Conservation (phyloP, 2,329 filamentous ascomycete species). For the Calonectria multiphialidica region DNA sequence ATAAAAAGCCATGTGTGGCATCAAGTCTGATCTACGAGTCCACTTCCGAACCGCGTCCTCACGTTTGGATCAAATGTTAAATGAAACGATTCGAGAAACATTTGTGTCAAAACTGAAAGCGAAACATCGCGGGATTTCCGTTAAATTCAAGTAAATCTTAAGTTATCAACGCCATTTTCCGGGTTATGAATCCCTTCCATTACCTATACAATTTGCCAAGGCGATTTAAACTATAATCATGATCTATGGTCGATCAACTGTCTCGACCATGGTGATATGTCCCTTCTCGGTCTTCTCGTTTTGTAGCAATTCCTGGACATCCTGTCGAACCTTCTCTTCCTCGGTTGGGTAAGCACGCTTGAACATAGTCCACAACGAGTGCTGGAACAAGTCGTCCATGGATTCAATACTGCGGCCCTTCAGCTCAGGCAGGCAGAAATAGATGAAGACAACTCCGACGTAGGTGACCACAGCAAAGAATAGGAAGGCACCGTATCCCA, state of each 20-base stretch:
- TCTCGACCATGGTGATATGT: slow-evolving; percentile 1
- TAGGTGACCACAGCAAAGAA: slow-evolving; percentile 31
- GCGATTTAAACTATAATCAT: background rate
- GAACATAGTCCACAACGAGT: slow-evolving; percentile 23
- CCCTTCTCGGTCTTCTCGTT: slow-evolving; percentile 8
- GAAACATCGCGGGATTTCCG: background rate
- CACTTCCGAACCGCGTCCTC: too few relatives aligned
- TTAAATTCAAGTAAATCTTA: background rate
- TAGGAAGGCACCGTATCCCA: slow-evolving; percentile 32
- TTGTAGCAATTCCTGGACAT: slow-evolving; percentile 8
- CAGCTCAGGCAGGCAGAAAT: slow-evolving; percentile 22
- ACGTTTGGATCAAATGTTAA: too few relatives aligned
- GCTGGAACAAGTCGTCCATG: slow-evolving; percentile 23
- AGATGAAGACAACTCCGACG: slow-evolving; percentile 13
- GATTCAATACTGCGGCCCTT: slow-evolving; percentile 21
- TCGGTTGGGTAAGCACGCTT: slow-evolving; percentile 20
- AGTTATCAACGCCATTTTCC: background rate
- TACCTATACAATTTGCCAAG: background rate
- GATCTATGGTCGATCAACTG: background rate
- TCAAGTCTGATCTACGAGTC: too few relatives aligned
- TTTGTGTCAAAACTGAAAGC: background rate
- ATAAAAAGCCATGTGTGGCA: too few relatives aligned
- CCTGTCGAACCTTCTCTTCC: slow-evolving; percentile 22
- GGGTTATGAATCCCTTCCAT: background rate
- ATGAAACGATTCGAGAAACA: background rate